Conservation (phyloP, 2,329 filamentous ascomycete genomes). For the Colletotrichum viniferum region DNA sequence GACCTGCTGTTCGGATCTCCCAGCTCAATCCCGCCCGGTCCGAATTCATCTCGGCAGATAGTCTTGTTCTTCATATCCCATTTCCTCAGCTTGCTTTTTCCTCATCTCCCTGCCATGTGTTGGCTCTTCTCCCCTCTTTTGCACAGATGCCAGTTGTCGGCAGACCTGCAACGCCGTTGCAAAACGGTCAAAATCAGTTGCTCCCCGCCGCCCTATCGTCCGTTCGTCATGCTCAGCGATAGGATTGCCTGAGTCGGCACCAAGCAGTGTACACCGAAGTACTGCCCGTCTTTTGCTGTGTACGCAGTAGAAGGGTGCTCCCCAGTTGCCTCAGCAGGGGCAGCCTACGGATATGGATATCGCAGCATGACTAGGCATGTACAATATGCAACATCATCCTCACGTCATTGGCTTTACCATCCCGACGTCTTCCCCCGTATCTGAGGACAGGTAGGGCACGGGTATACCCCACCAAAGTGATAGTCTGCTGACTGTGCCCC, state of each 20-base stretch:
- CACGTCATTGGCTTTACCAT: slow-evolving; percentile 4
- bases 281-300: background rate
- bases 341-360: background rate
- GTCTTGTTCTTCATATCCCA: background rate
- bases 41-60: background rate
- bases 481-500: background rate
- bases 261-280: background rate
- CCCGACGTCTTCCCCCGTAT: background rate
- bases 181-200: background rate
- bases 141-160: background rate
- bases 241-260: background rate
- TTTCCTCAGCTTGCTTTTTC: background rate
- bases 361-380: too few relatives aligned
- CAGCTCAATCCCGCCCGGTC: background rate
- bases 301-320: background rate
- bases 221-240: background rate
- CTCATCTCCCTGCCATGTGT: background rate
- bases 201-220: background rate
- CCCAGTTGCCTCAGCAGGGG: background rate
- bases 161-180: background rate
- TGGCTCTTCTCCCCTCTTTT: background rate
- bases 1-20: background rate
- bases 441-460: background rate
- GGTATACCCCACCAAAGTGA: background rate
- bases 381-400: background rate